These are phyloP conservation scores for Kazachstania taianensis DNA, from an alignment of 805 yeast genomes.

Conservation along the genomic window DNA sequence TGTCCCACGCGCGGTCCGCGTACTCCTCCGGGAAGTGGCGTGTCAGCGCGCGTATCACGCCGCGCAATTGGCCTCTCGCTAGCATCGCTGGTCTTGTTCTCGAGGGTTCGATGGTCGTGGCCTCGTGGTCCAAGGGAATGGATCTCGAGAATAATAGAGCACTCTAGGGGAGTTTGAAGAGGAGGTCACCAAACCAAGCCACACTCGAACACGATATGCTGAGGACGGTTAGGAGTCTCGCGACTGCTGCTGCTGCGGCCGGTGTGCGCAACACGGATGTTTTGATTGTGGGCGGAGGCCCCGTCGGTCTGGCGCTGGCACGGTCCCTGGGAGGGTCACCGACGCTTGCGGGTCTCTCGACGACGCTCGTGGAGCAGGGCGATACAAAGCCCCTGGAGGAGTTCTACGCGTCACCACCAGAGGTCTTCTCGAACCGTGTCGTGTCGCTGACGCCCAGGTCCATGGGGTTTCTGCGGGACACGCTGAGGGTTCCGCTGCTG, in stretches of 20 bases:
- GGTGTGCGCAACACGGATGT: slow-evolving; percentile 44
- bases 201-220: not conserved
- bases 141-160: too few species aligned
- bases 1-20: slow-evolving; percentile 91
- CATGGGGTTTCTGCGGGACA: slow-evolving; percentile 49
- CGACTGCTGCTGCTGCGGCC: not conserved
- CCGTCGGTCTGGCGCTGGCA: slow-evolving; percentile 85
- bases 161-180: too few species aligned
- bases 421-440: slow-evolving; percentile 63
- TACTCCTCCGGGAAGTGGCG: slow-evolving; percentile 67
- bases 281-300: slow-evolving; percentile 92
- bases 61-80: slow-evolving; percentile 30
- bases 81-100: slow-evolving; percentile 1
- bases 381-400: slow-evolving; percentile 35
- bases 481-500: slow-evolving; percentile 70
- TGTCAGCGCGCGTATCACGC: slow-evolving; percentile 46
- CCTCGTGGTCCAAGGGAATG: not conserved
- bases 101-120: not conserved
- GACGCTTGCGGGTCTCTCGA: slow-evolving; percentile 44
- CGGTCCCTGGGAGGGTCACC: slow-evolving; percentile 69
- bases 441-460: slow-evolving; percentile 81
- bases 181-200: not conserved
- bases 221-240: not conserved
- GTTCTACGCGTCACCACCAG: slow-evolving; percentile 31
- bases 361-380: slow-evolving; percentile 68